Conservation (phyloP, 176 grass and related monocot genomes). For the Musa beccarii region DNA sequence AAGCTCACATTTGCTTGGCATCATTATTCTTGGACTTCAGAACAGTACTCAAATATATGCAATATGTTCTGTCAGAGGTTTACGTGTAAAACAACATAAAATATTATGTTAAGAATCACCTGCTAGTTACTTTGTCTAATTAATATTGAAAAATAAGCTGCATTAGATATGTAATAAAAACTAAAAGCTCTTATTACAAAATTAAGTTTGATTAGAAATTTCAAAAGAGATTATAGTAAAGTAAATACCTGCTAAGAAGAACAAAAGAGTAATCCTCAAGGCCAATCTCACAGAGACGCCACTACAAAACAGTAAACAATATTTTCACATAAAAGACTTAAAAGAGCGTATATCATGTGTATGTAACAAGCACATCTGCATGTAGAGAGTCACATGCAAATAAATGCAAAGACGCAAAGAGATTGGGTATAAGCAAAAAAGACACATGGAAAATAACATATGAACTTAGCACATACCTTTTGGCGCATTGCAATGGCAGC, state of each 20-base stretch:
- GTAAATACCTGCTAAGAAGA: conserved; percentile 65
- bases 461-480: conserved; percentile 36
- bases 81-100: too few relatives aligned
- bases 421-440: too few relatives aligned
- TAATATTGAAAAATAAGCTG: not conserved
- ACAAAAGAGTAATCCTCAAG: conserved; percentile 97
- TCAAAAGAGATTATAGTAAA: not conserved
- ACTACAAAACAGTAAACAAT: conserved; percentile 41
- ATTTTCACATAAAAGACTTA: not conserved
- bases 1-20: too few relatives aligned
- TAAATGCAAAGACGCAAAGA: too few relatives aligned
- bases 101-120: too few relatives aligned
- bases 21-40: too few relatives aligned
- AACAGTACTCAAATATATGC: too few relatives aligned
- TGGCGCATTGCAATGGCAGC: conserved; percentile 86
- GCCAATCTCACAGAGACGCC: conserved; percentile 92
- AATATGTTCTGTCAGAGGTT: too few relatives aligned
- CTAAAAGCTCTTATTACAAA: not conserved
- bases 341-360: not conserved
- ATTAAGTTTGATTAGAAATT: not conserved
- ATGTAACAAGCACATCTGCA: not conserved
- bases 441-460: too few relatives aligned
- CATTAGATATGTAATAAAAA: not conserved
- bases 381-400: not conserved
- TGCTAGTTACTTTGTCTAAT: not conserved